A percentile compares a stretch with the other conserved stretches of the same genome.
These are phyloP conservation scores for Gymnopilus dilepis DNA, from an alignment of 768 basidiomycete genomes.

Conservation along the genomic window DNA sequence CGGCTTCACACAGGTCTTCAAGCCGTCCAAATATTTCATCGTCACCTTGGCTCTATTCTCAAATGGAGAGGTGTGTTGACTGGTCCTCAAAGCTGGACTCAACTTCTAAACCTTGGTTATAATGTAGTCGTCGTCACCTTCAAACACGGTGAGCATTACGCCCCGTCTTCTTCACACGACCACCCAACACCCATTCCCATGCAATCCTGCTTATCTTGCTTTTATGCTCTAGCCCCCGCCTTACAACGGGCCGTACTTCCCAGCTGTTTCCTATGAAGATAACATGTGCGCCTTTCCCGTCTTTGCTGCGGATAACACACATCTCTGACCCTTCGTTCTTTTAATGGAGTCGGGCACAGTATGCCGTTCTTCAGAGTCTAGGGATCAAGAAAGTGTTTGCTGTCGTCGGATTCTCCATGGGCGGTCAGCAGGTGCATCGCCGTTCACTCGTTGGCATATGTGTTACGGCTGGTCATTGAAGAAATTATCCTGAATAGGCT, in stretches of 20 bases:
- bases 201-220: not conserved
- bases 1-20: slow-evolving; percentile 41
- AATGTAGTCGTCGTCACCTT: slow-evolving; percentile 61
- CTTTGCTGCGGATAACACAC: not conserved
- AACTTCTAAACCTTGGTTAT: not conserved
- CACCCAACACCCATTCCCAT: not conserved
- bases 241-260: slow-evolving; percentile 64
- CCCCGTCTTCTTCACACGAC: slow-evolving; percentile 9
- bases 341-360: slow-evolving; percentile 52
- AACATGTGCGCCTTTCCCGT: slow-evolving; percentile 48
- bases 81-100: not conserved
- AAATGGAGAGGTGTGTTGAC: slow-evolving; percentile 64
- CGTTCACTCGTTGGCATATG: too few species aligned
- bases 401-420: slow-evolving; percentile 67
- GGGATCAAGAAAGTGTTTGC: slow-evolving; percentile 49
- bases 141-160: slow-evolving; percentile 51
- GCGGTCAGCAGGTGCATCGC: slow-evolving; percentile 49
- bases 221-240: slow-evolving; percentile 49
- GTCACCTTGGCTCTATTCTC: slow-evolving; percentile 63
- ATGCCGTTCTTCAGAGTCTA: slow-evolving; percentile 55
- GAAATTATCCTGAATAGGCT: slow-evolving; percentile 37
- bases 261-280: slow-evolving; percentile 59
- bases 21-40: slow-evolving; percentile 56
- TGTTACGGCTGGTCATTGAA: too few species aligned
- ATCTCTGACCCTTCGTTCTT: too few species aligned